Conservation (phyloP, 2,329 filamentous ascomycete genomes). For the Mycocentrospora acerina region DNA sequence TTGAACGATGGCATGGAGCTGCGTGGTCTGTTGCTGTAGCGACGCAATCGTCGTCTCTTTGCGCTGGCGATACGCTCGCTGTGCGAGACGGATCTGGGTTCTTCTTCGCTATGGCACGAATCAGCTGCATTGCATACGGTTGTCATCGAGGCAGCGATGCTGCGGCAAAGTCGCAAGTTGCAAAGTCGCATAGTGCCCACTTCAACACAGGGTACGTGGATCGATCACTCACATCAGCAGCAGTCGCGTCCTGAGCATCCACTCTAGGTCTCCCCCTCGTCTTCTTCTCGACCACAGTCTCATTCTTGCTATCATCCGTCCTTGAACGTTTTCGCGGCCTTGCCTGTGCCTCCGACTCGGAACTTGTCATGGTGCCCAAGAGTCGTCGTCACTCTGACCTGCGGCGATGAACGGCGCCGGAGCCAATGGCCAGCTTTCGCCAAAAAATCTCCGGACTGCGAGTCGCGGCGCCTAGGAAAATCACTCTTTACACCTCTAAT, state of each 20-base stretch:
- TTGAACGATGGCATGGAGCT: constrained; percentile 68
- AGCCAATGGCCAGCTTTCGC: too few relatives aligned
- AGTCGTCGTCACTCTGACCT: not conserved
- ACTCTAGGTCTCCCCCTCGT: constrained; percentile 73
- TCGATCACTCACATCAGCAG: constrained; percentile 69
- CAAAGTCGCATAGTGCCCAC: not conserved
- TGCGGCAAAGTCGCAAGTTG: not conserved
- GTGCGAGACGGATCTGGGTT: constrained; percentile 84
- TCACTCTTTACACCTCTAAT: too few relatives aligned
- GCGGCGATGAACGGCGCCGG: not conserved
- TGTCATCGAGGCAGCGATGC: not conserved
- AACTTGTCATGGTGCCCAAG: constrained; percentile 25
- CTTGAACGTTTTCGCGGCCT: constrained; percentile 32
- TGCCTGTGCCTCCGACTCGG: constrained; percentile 34
- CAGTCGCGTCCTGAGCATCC: constrained; percentile 75
- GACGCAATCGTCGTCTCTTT: constrained; percentile 80
- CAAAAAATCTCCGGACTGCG: too few relatives aligned
- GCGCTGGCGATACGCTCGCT: constrained; percentile 79
- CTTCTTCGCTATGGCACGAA: constrained; percentile 63
- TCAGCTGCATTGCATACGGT: constrained; percentile 9
- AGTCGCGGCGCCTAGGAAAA: too few relatives aligned
- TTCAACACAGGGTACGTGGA: constrained; percentile 1
- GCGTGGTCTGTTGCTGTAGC: constrained; percentile 68
- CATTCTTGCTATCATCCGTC: too few relatives aligned
- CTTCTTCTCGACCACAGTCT: constrained; percentile 47